Base-by-base conservation (phyloP, 2,329 filamentous ascomycete species). In the Sphaceloma murrayae region DNA sequence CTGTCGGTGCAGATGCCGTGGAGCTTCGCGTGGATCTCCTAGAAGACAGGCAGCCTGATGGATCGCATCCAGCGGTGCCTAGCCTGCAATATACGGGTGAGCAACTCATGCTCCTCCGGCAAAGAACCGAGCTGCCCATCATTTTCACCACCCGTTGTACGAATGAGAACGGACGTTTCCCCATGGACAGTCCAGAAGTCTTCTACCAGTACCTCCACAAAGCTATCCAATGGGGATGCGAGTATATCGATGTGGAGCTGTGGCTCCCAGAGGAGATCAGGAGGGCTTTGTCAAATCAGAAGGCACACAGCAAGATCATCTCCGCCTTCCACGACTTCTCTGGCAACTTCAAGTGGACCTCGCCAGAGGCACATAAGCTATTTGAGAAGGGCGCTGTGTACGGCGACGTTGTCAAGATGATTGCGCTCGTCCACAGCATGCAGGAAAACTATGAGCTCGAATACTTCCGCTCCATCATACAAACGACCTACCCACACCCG, bases 291-390 rank as follows among this genome's bases (percentile, higher is more conserved):
- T 81, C 77, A 43, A 75, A 82, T 52, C 72, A 75, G 44, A 80
- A 81, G 52, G 85, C 85, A 2, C 83, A 78, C 62, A 89, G 82
- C 56, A 82, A 80, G 52, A 86, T 94, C 62, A 87, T 93, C 68
- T 89, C 85, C n/a, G 85, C 86, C 9, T 91, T 89, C 56, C 86
- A 93, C 60, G 85, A 91, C 65, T 89, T 89, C 56, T 87, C 84
- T 0, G 83, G 85, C 1, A 80, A 70, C 1, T 89, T 89, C 70
- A 84, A 80, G 55, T 93, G 85, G 85, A 81, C 82, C 1, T 85
- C 83, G 0, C 64, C 74, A 5, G 74, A 82, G 52, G 85, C 85
- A 1, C 76, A 83, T 55, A 67, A 74, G 8, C 72, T 89, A 3
- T 93, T 88, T 53, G 68, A 76, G 48, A 74, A 80, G 52, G 85